Conservation (phyloP, 139 green algal species). For the Marvania coccoides region DNA sequence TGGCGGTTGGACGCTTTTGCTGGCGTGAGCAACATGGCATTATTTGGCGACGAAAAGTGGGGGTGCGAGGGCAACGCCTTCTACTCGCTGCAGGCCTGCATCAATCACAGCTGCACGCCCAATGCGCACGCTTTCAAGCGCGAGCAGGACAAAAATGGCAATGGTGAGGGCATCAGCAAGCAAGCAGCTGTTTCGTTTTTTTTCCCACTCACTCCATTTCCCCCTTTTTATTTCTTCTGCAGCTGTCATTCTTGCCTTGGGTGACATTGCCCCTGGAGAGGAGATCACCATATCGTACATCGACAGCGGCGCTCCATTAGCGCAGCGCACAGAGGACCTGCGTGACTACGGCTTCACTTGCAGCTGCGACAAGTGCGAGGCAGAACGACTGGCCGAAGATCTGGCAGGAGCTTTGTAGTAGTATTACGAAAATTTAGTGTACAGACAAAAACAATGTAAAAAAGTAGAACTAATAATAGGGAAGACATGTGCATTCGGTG, state of each 20-base stretch:
- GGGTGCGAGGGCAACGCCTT: constrained; percentile 74
- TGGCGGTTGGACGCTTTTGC: constrained; percentile 57
- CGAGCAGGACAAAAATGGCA: constrained; percentile 11
- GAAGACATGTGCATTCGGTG: too few relatives aligned
- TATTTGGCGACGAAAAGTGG: constrained; percentile 39
- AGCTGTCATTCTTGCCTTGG: constrained; percentile 47
- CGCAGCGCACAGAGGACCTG: not conserved
- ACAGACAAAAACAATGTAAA: too few relatives aligned
- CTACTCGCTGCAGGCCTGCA: constrained; percentile 75
- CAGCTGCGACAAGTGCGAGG: not conserved
- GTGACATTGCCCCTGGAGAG: constrained; percentile 41
- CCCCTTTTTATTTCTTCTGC: not conserved
- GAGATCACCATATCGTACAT: constrained; percentile 59
- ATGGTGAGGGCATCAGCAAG: not conserved
- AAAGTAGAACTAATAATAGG: too few relatives aligned
- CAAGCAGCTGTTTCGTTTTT: not conserved
- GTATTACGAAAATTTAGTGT: too few relatives aligned
- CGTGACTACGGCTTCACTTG: constrained; percentile 9
- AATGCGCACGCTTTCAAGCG: constrained; percentile 56
- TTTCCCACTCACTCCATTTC: not conserved
- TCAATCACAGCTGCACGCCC: constrained; percentile 87
- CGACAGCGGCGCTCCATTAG: not conserved
- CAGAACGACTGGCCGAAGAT: not conserved
- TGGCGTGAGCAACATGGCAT: not conserved
- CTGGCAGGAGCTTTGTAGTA: not conserved